Evolutionary conservation across 2,329 filamentous ascomycete species (phyloP), one percentile per base, ranked within the genome.

Genomic region (Aspergillus hiratsukae): DNA sequence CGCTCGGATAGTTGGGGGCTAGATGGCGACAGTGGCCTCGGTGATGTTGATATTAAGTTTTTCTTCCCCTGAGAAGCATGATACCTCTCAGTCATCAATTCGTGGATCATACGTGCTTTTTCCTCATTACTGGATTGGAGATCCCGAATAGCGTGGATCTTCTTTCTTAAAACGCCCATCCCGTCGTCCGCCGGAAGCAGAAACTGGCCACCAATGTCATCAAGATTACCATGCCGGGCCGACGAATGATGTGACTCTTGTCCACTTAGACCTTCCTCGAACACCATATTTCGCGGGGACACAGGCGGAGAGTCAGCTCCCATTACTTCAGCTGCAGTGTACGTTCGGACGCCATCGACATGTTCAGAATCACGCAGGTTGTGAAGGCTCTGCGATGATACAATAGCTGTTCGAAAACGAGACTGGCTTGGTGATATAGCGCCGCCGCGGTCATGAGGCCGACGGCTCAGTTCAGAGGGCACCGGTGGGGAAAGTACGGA

Each of bases 141-240:
- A 27, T 81, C 78, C 69, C 90, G 87, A 59, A 93, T 87, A 23
- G 77, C 78, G 57, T 88, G 80, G 61, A 94, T 91, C 59, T 83
- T 84, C 61, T 77, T 80, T 64, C 90, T 81, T 64, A 93, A 72
- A 54, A 76, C 73, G 19, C 82, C 79, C 87, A 90, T 92, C 48
- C 90, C 90, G 77, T 94, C 90, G 67, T 93, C 88, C 68, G 87
- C 90, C 1, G 89, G 89, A 43, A 91, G 70, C 17, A 68, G 61
- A 8, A 57, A 62, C 11, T 65, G 62, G 2, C 53, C 51, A 28
- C 48, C 59, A 19, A 55, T 45, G 25, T 64, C 64, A 51, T 66
- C 63, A 41, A 63, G 41, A n/a, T 55, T 53, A 9, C 58, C 48
- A 7, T 45, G 14, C 40, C 54, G 51, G 25, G 28, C 51, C 48